Evolutionary conservation across 1,284 basidiomycete species (phyloP), one percentile per base, ranked within the genome.

Genomic region (Fomitopsis schrenkii): DNA sequence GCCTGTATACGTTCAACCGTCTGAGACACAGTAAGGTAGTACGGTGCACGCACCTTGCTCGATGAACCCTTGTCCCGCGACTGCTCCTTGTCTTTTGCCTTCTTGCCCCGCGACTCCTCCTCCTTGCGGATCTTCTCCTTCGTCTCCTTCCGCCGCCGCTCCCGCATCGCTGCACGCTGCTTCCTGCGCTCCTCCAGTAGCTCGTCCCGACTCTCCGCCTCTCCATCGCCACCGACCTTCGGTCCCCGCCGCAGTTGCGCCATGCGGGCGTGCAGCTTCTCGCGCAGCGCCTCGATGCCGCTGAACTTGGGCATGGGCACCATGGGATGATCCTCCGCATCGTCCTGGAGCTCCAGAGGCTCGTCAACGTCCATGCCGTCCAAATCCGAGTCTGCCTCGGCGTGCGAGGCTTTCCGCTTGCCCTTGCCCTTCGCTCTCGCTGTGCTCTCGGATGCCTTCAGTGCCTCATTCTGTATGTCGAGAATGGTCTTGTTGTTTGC

Each of bases 401-500:
- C 62, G 22, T 68, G 71, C 3, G 73, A 70, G 15, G 78, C 77
- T 71, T 83, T 86, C 64, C 80, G 79, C 72, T 87, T 87, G 60
- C 82, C 78, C 64, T 81, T 80, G 40, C 64, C 65, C 42, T 64
- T 64, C 59, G 59, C 48, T 57, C 64, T 65, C 22, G 68, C 57
- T 53, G 63, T 52, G 30, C 63, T 69, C 54, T 70, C 67, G 38
- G 71, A 65, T 22, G 68, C 68, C 60, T 66, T 72, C 67, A 26
- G 76, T 63, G 71, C 74, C 69, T 89, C 85, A 62, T 81, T 79
- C 71, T 91, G 90, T 38, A 95, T 77, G 61, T 96, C 91, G 22
- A 93, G 69, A 38, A 94, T 81, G 8, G 90, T 90, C 74, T 92
- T 91, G 70, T 94, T 83, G 76, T 96, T 95, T 5, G 87, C 87